phyloP scores from a whole-genome alignment of 768 basidiomycete genomes.

The Suillus subaureus region DNA sequence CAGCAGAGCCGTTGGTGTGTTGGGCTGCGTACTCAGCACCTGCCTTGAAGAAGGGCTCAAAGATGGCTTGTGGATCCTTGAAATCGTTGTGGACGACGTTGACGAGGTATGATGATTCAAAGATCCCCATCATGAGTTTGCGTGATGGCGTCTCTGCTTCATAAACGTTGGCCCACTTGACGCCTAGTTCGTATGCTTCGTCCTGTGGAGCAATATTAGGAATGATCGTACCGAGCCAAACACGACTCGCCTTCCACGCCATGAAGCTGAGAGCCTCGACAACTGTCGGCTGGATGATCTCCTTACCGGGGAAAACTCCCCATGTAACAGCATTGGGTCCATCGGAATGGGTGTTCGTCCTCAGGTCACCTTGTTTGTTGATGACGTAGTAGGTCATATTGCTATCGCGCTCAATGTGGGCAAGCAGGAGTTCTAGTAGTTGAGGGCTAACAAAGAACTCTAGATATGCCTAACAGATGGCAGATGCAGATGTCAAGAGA shows the following conservation, averaged over 20 bases:
- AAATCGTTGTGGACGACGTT: constrained; percentile 98
- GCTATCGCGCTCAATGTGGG: constrained; percentile 82
- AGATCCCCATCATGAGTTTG: constrained; percentile 73
- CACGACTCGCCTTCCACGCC: constrained; percentile 82
- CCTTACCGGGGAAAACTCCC: constrained; percentile 98
- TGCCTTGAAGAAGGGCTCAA: constrained; percentile 81
- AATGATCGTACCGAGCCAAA: constrained; percentile 6
- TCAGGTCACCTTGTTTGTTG: constrained; percentile 92
- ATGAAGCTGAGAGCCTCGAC: constrained; percentile 98
- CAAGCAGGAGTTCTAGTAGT: constrained; percentile 70
- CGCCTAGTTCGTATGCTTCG: constrained; percentile 90
- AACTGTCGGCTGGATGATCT: constrained; percentile 94
- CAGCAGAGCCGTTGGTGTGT: constrained; percentile 35
- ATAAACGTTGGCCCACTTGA: constrained; percentile 89
- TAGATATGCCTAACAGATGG: constrained; percentile 73
- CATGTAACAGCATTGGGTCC: constrained; percentile 99
- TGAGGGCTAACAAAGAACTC: constrained; percentile 90
- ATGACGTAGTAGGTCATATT: constrained; percentile 97
- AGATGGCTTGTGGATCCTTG: constrained; percentile 83
- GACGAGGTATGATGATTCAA: constrained; percentile 84
- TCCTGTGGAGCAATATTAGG: constrained; percentile 52
- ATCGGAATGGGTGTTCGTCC: constrained; percentile 92
- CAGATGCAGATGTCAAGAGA: constrained; percentile 5
- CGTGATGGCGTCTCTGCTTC: constrained; percentile 74
- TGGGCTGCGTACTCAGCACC: constrained; percentile 59